These are phyloP conservation scores for Candida arabinofermentans DNA, from an alignment of 805 yeast genomes.

Conservation along the genomic window DNA sequence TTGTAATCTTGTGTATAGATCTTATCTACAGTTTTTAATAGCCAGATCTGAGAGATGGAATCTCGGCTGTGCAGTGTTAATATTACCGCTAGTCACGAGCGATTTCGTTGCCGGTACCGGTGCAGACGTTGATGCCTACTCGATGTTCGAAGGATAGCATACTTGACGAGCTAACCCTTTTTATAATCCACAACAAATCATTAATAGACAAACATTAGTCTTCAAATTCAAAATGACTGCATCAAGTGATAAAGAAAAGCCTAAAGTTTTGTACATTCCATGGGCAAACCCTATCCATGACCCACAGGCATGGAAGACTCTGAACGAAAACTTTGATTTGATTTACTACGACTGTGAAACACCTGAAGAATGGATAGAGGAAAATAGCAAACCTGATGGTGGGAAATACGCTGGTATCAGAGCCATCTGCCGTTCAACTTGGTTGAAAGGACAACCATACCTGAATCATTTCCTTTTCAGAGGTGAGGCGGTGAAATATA, in stretches of 20 bases:
- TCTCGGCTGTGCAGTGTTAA: neutral
- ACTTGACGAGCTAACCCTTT: neutral
- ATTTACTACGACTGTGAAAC: conserved; percentile 31
- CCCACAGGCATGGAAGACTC: conserved; percentile 33
- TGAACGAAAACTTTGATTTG: conserved; percentile 35
- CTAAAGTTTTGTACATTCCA: conserved; percentile 36
- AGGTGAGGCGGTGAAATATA: conserved; percentile 29
- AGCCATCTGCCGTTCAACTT: conserved; percentile 36
- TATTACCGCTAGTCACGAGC: neutral
- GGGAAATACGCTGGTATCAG: conserved; percentile 34
- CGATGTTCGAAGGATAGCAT: too few relatives aligned
- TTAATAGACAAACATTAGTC: too few relatives aligned
- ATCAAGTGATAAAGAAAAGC: conserved; percentile 8
- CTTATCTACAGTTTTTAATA: too few relatives aligned
- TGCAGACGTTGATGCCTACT: too few relatives aligned
- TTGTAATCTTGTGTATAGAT: too few relatives aligned
- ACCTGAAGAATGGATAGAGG: conserved; percentile 33
- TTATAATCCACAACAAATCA: too few relatives aligned
- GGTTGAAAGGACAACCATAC: conserved; percentile 38
- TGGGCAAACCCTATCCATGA: conserved; percentile 36
- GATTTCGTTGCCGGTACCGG: neutral
- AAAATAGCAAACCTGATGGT: conserved; percentile 33
- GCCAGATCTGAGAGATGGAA: neutral
- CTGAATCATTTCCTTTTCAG: conserved; percentile 33
- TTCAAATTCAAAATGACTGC: neutral